Conservation (phyloP, 441 rosid species). For the Gossypium schwendimanii region DNA sequence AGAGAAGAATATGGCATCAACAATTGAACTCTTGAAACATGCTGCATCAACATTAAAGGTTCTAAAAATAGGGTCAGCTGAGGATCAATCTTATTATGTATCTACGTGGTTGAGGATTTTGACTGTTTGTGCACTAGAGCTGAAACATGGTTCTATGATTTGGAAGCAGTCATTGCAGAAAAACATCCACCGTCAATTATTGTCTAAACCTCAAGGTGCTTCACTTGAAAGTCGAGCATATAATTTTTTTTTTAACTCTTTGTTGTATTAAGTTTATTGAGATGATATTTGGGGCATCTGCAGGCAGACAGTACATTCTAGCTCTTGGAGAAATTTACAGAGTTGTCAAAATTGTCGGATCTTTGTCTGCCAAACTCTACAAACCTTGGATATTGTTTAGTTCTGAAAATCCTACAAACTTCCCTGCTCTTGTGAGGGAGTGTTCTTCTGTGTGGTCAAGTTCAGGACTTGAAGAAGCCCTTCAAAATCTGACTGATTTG, state of each 20-base stretch:
- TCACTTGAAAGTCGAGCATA: background rate
- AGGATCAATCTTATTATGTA: constrained; percentile 43
- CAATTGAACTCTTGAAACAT: constrained; percentile 44
- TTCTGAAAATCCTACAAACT: constrained; percentile 23
- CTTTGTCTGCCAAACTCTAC: constrained; percentile 39
- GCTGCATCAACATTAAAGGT: constrained; percentile 34
- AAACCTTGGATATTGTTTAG: constrained; percentile 56
- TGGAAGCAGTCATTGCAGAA: constrained; percentile 49
- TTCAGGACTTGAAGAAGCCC: constrained; percentile 63
- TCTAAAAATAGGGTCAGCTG: constrained; percentile 36
- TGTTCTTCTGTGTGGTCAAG: constrained; percentile 52
- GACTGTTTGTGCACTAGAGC: constrained; percentile 49
- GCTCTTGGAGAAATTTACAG: constrained; percentile 72
- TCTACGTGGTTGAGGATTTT: constrained; percentile 49
- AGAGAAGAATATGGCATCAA: constrained; percentile 34
- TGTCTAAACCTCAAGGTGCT: constrained; percentile 47
- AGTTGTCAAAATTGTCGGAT: constrained; percentile 46
- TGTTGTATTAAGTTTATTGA: background rate
- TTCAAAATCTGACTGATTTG: constrained; percentile 34
- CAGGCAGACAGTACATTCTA: constrained; percentile 50
- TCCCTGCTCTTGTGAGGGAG: constrained; percentile 36
- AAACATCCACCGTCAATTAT: constrained; percentile 30
- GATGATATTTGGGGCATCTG: background rate
- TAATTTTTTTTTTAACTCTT: background rate
- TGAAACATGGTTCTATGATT: constrained; percentile 55